phyloP scores from a whole-genome alignment of 2,329 filamentous ascomycete genomes.

The Coniochaeta ligniaria region DNA sequence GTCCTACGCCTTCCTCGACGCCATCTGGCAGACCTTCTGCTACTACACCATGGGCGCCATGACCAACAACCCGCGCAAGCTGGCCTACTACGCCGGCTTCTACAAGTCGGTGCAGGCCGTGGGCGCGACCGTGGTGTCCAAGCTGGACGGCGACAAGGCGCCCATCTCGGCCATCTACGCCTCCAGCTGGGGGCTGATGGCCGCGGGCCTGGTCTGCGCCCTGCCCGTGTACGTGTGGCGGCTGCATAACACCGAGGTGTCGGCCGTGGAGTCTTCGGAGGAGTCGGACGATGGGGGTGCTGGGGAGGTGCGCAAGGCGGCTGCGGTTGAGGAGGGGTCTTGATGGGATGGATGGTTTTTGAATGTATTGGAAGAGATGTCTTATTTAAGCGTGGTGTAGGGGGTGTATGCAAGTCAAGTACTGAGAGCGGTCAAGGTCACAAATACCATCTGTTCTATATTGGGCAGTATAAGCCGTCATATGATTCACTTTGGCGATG shows the following conservation, averaged over 20 bases:
- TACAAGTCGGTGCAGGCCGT: slow-evolving; percentile 78
- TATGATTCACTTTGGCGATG: too few species aligned
- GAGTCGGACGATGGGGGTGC: neutral
- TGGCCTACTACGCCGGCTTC: slow-evolving; percentile 70
- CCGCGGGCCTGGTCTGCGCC: neutral
- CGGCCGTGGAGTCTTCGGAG: neutral
- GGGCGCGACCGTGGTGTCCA: slow-evolving; percentile 49
- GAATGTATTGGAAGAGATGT: too few species aligned
- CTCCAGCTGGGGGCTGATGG: neutral
- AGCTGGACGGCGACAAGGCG: slow-evolving; percentile 22
- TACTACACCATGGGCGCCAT: slow-evolving; percentile 71
- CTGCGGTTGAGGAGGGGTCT: neutral
- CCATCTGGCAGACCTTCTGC: slow-evolving; percentile 42
- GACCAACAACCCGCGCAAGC: slow-evolving; percentile 64
- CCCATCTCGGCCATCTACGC: neutral
- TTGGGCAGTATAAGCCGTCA: too few species aligned
- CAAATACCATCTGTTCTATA: too few species aligned
- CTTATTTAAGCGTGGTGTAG: too few species aligned
- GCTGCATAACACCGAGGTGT: neutral
- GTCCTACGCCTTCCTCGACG: slow-evolving; percentile 18
- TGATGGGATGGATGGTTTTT: too few species aligned
- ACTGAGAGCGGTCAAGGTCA: too few species aligned
- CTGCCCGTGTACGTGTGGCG: neutral
- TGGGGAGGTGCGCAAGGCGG: neutral
- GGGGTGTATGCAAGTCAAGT: too few species aligned